Evolutionary conservation across 108 stramenopile genomes (phyloP).

Genomic region (Schizochytrium sp.): DNA sequence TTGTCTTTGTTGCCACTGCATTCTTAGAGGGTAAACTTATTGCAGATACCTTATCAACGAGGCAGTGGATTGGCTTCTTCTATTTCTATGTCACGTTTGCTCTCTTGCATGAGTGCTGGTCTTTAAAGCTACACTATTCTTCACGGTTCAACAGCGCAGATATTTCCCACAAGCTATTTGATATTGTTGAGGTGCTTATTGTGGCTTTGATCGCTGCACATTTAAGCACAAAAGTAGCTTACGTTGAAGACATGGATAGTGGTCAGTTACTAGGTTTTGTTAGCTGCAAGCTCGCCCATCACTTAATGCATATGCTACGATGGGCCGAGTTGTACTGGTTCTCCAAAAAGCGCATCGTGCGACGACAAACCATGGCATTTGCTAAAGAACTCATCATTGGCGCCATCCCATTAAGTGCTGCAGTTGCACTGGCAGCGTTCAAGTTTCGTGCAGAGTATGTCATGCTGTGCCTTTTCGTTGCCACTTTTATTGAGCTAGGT

Average conservation of each 20-base stretch:
- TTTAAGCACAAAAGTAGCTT: background rate
- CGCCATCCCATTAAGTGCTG: background rate
- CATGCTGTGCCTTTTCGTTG: background rate
- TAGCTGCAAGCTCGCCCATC: slow-evolving; percentile 12
- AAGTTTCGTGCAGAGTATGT: background rate
- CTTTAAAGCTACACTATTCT: slow-evolving; percentile 49
- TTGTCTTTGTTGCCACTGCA: slow-evolving; percentile 32
- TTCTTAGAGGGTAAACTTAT: slow-evolving; percentile 37
- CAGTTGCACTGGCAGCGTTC: background rate
- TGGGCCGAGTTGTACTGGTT: slow-evolving; percentile 22
- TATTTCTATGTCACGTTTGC: slow-evolving; percentile 32
- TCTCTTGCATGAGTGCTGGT: slow-evolving; percentile 45
- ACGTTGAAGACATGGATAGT: background rate
- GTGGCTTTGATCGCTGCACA: slow-evolving; percentile 51
- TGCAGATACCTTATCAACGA: background rate
- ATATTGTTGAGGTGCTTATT: slow-evolving; percentile 39
- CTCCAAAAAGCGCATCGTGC: slow-evolving; percentile 15
- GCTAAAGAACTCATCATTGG: slow-evolving; percentile 22
- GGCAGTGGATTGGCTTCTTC: slow-evolving; percentile 8
- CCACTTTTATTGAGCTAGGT: background rate
- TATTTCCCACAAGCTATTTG: slow-evolving; percentile 56
- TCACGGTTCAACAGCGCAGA: slow-evolving; percentile 36
- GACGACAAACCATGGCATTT: slow-evolving; percentile 12
- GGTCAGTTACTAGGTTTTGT: background rate
- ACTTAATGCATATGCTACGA: slow-evolving; percentile 13